These are phyloP conservation scores for Oryza officinalis DNA, from an alignment of 176 grass and related monocot species.

Conservation along the genomic window DNA sequence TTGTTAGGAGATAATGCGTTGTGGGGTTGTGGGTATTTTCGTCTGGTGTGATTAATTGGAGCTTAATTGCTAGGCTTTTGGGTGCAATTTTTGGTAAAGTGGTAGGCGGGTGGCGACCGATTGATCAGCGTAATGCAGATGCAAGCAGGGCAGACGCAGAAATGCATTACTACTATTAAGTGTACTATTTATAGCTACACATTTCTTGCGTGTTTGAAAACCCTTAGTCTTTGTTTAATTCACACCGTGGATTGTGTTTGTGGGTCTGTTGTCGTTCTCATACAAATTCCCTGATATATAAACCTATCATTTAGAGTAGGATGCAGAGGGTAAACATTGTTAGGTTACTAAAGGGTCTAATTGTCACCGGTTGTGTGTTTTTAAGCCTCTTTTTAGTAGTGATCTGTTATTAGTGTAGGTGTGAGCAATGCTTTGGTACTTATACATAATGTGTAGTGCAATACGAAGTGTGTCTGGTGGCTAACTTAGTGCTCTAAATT, in stretches of 20 bases:
- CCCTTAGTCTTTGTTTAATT: neutral
- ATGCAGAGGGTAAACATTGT: neutral
- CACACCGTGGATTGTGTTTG: neutral
- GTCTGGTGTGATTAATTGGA: neutral
- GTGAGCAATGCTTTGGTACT: neutral
- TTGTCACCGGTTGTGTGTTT: neutral
- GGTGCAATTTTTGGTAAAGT: constrained; percentile 32
- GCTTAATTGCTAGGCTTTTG: neutral
- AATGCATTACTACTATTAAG: neutral
- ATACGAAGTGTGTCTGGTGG: neutral
- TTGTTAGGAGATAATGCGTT: neutral
- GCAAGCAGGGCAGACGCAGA: neutral
- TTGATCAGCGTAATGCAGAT: constrained; percentile 25
- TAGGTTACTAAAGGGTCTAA: neutral
- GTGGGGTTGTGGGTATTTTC: neutral
- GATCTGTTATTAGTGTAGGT: neutral
- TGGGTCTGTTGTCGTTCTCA: neutral
- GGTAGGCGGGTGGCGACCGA: neutral
- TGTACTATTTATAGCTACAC: neutral
- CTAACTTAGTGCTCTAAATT: neutral
- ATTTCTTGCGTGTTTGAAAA: neutral
- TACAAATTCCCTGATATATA: neutral
- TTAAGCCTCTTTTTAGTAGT: neutral
- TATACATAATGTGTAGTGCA: neutral
- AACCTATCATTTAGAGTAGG: neutral